phyloP scores from a whole-genome alignment of 1,139 yeast genomes.

The Petasospora fabianii region DNA sequence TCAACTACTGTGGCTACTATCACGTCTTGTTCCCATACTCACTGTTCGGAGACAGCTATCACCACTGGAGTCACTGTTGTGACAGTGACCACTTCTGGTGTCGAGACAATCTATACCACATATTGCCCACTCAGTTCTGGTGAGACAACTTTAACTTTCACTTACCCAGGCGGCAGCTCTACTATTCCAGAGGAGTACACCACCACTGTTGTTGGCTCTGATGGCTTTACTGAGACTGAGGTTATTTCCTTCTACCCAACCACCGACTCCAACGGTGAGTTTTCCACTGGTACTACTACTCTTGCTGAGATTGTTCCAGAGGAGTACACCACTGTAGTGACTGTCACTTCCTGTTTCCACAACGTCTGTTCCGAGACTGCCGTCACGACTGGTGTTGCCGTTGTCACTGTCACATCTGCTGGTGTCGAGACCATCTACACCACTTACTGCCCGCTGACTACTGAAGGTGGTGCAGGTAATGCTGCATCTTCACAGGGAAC shows the following conservation, averaged over 20 bases:
- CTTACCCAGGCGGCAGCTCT: neutral
- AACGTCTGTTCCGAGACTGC: neutral
- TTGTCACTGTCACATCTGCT: neutral
- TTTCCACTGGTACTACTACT: neutral
- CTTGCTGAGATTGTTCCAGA: neutral
- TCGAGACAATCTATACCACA: conserved; percentile 5
- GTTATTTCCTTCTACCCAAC: neutral
- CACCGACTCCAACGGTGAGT: neutral
- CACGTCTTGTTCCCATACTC: conserved; percentile 4
- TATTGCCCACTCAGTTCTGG: conserved; percentile 5
- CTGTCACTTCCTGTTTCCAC: neutral
- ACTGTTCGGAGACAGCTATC: conserved; percentile 1
- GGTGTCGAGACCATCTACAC: conserved; percentile 3
- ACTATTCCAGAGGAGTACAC: neutral
- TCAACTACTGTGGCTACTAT: conserved; percentile 3
- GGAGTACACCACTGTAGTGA: no score
- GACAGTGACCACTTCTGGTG: conserved; percentile 2
- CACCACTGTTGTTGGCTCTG: neutral
- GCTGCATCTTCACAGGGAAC: no score
- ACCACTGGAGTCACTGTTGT: conserved; percentile 9
- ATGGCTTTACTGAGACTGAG: neutral
- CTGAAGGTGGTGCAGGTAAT: no score
- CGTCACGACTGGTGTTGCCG: conserved; percentile 1
- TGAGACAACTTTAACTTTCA: no score
- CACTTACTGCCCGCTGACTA: conserved; percentile 6